Conservation (phyloP, 345 rosid species). For the Eucalyptus paniculata region DNA sequence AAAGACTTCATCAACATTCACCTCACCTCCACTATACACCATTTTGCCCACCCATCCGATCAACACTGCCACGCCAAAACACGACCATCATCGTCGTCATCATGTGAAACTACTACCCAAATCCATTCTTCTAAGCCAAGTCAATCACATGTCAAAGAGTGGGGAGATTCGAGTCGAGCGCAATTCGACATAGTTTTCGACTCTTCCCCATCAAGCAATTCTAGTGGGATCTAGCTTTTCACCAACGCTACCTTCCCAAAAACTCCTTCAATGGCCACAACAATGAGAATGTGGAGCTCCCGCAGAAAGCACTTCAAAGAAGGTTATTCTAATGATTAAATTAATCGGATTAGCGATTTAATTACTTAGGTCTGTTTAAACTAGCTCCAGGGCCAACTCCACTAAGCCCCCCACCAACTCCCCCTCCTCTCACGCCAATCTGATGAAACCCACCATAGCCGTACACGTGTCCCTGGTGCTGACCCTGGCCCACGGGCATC, state of each 20-base stretch:
- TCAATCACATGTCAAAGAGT: background rate
- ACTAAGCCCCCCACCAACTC: background rate
- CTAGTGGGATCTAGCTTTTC: background rate
- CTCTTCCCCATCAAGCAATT: background rate
- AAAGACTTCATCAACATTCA: background rate
- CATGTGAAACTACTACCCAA: background rate
- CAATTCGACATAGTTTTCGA: background rate
- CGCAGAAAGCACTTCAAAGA: background rate
- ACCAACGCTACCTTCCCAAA: background rate
- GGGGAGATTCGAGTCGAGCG: background rate
- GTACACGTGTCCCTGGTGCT: background rate
- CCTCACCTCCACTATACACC: background rate
- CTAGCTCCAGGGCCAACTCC: background rate
- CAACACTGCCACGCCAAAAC: background rate
- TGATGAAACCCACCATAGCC: constrained; percentile 5
- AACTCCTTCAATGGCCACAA: background rate
- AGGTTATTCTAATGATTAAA: background rate
- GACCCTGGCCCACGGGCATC: background rate
- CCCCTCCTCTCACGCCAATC: background rate
- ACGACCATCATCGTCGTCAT: background rate
- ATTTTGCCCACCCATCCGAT: background rate
- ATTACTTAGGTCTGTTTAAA: constrained; percentile 2
- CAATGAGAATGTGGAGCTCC: background rate
- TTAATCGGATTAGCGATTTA: background rate
- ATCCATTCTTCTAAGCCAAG: background rate